phyloP scores from a whole-genome alignment of 495 filamentous ascomycete species.

The Extremus antarcticus region DNA sequence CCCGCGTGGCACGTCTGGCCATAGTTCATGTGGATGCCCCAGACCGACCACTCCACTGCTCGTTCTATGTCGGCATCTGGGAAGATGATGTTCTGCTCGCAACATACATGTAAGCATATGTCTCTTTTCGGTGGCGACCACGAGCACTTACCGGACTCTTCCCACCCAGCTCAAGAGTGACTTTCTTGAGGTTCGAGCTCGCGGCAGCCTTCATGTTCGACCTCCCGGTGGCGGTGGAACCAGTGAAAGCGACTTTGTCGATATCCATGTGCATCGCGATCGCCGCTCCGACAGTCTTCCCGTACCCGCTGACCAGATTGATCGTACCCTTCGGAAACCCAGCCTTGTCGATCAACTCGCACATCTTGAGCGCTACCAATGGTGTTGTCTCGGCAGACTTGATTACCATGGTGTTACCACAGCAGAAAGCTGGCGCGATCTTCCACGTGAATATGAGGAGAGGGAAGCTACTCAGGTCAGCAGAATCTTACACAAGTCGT shows the following conservation, averaged over 20 bases:
- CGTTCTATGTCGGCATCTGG: constrained; percentile 91
- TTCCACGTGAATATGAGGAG: constrained; percentile 17
- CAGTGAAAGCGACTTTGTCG: constrained; percentile 28
- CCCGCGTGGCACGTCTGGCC: no score
- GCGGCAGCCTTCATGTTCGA: constrained; percentile 22
- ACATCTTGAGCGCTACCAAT: constrained; percentile 18
- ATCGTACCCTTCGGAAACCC: constrained; percentile 29
- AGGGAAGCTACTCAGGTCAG: constrained; percentile 3
- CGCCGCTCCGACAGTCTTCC: constrained; percentile 20
- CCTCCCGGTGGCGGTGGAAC: constrained; percentile 18
- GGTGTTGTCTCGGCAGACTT: constrained; percentile 29
- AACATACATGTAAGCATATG: no score
- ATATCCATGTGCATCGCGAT: constrained; percentile 27
- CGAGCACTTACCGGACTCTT: neutral
- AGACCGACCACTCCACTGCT: constrained; percentile 95
- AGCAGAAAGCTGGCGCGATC: constrained; percentile 23
- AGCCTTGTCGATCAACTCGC: constrained; percentile 25
- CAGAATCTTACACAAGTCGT: no score
- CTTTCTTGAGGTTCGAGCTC: constrained; percentile 25
- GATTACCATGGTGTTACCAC: constrained; percentile 28
- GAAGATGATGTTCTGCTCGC: constrained; percentile 98
- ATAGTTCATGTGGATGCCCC: no score
- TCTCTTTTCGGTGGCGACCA: neutral
- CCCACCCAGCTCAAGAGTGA: constrained; percentile 24
- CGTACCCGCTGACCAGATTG: constrained; percentile 24